Percentiles rank a stretch among this genome's conserved stretches.
Conservation (phyloP, 768 basidiomycete genomes). For the Termitomyces sp. region DNA sequence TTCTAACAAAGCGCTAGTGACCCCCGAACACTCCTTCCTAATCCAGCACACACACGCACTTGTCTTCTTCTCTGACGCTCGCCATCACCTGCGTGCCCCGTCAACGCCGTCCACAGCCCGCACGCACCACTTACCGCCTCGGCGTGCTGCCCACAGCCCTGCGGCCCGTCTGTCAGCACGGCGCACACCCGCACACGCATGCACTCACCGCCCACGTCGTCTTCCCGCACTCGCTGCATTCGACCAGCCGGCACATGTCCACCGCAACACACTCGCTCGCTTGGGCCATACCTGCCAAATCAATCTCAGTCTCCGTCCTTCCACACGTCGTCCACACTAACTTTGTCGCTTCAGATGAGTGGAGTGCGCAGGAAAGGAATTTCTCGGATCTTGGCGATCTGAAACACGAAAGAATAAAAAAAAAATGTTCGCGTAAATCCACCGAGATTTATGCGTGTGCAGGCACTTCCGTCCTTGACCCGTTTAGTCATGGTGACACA, state of each 20-base stretch:
- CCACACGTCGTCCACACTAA: background rate
- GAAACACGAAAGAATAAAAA: too few species aligned
- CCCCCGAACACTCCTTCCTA: slow-evolving; percentile 21
- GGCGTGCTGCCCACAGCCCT: slow-evolving; percentile 72
- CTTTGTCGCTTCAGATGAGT: too few species aligned
- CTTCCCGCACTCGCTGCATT: slow-evolving; percentile 61
- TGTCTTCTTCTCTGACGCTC: slow-evolving; percentile 40
- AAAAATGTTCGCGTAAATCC: too few species aligned
- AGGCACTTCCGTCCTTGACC: too few species aligned
- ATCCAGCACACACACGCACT: slow-evolving; percentile 30
- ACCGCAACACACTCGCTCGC: slow-evolving; percentile 26
- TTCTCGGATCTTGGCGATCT: background rate
- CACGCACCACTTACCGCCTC: slow-evolving; percentile 47
- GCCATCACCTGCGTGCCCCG: slow-evolving; percentile 35
- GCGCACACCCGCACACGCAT: background rate
- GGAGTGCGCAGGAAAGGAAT: background rate
- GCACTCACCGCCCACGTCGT: slow-evolving; percentile 61
- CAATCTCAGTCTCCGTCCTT: background rate
- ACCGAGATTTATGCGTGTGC: too few species aligned
- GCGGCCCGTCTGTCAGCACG: slow-evolving; percentile 10
- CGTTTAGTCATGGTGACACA: too few species aligned
- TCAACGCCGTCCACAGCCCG: background rate
- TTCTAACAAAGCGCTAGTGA: slow-evolving; percentile 1
- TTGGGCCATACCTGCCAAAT: slow-evolving; percentile 6
- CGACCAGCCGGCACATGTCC: slow-evolving; percentile 50